Conservation (phyloP, 345 rosid species). For the Gossypium bickii region DNA sequence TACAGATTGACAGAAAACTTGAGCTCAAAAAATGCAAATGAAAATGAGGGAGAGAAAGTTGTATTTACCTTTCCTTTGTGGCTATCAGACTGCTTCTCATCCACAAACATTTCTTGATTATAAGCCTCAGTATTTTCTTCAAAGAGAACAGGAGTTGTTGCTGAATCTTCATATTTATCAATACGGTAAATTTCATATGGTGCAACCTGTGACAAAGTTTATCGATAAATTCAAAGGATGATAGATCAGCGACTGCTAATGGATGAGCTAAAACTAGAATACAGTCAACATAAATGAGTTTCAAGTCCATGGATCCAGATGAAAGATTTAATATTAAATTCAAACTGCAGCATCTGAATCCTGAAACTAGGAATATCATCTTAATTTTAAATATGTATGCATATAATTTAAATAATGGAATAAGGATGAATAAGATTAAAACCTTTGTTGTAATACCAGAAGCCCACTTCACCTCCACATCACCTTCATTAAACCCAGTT, state of each 20-base stretch:
- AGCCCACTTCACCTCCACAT: conserved; percentile 82
- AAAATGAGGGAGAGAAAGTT: conserved; percentile 3
- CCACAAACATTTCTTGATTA: conserved; percentile 37
- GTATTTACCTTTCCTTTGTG: conserved; percentile 50
- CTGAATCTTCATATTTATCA: conserved; percentile 56
- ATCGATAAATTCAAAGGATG: conserved; percentile 10
- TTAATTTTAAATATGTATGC: background rate
- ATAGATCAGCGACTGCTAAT: background rate
- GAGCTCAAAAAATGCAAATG: background rate
- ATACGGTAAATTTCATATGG: conserved; percentile 66
- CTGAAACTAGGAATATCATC: background rate
- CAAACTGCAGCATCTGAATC: background rate
- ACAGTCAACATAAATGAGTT: background rate
- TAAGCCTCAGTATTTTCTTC: conserved; percentile 46
- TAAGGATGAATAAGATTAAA: conserved; percentile 20
- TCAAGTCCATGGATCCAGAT: background rate
- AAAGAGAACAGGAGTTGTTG: conserved; percentile 27
- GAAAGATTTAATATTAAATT: background rate
- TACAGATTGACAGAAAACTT: background rate
- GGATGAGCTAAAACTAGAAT: background rate
- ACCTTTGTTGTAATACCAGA: conserved; percentile 60
- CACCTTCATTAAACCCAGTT: conserved; percentile 63
- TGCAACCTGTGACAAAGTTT: conserved; percentile 54
- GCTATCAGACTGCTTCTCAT: conserved; percentile 34
- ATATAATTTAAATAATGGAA: background rate